Conservation (phyloP, 306 rosid species). For the Dryas alaskensis region DNA sequence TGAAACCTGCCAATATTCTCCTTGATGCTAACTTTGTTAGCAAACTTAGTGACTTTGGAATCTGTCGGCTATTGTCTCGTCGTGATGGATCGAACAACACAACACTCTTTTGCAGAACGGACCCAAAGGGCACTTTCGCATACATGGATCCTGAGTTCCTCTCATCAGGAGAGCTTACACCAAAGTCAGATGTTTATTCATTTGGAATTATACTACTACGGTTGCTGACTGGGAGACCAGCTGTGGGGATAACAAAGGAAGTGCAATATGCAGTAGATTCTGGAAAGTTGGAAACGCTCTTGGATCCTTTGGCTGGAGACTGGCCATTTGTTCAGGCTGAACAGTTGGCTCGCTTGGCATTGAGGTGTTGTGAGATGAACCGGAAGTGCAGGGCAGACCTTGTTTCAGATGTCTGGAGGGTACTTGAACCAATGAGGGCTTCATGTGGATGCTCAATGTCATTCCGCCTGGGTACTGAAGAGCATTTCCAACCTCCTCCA, state of each 20-base stretch:
- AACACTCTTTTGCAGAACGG: conserved; percentile 52
- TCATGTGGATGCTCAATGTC: conserved; percentile 41
- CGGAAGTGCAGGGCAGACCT: conserved; percentile 69
- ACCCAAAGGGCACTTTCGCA: conserved; percentile 58
- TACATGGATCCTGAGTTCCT: conserved; percentile 86
- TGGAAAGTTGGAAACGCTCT: conserved; percentile 49
- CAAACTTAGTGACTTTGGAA: conserved; percentile 89
- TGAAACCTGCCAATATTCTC: conserved; percentile 76
- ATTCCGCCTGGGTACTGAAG: conserved; percentile 46
- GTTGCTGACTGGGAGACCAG: conserved; percentile 69
- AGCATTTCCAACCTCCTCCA: conserved; percentile 57
- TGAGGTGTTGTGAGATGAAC: conserved; percentile 69
- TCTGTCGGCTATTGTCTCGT: conserved; percentile 42
- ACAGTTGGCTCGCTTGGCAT: conserved; percentile 61
- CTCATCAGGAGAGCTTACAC: conserved; percentile 67
- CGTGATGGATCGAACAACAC: conserved; percentile 37
- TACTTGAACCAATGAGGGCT: conserved; percentile 72
- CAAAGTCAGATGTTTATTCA: conserved; percentile 83
- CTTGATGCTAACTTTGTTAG: conserved; percentile 64
- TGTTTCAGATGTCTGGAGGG: conserved; percentile 65
- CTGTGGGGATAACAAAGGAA: conserved; percentile 54
- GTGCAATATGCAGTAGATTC: conserved; percentile 50
- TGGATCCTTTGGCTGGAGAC: conserved; percentile 95
- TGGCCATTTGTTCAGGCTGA: conserved; percentile 82
- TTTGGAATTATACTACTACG: conserved; percentile 73